Evolutionary conservation across 352 stramenopile species (phyloP), one percentile per base, ranked within the genome.

Genomic region (Pythium folliculosum): DNA sequence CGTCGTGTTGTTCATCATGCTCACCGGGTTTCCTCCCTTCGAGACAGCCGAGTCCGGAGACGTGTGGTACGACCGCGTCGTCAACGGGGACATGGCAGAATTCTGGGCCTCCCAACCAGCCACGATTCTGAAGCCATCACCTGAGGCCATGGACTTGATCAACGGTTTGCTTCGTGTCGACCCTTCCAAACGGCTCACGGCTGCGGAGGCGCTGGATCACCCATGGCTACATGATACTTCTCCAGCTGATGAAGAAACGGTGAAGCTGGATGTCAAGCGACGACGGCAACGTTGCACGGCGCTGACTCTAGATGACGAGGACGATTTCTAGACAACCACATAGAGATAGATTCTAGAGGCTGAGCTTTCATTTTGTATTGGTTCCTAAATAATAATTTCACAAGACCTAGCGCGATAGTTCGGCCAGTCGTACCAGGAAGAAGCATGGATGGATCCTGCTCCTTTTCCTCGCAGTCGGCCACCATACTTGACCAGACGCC

Each of bases 1-100:
- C 53, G 86, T 97, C 27, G 90, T 97, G 53, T 74, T 97, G 10
- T 97, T 96, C 77, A 97, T 97, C 71, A 77, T 97, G 75, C 66
- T 97, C 21, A 94, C 89, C 44, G 88, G 89, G n/a, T 83, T 94
- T 60, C 89, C 90, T 30, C 91, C 91, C 16, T 97, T 95, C 63
- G 84, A 94, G 53, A 63, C 72, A 40, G 82, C 88, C 6, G 65
- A 80, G 14, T 72, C 71, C 32, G 87, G 77, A 35, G 88, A 97
- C 63, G 78, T 61, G 58, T 92, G 80, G 77, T 96, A 89, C 69
- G 71, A 86, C 67, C 74, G 62, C 54, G 60, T 91, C 12, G 51
- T 89, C 30, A 53, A 54, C 16, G 69, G 71, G 10, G 70, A 82
- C 61, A 76, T 89, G 63, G 40, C 73, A 13, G 40, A 67, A 40